Conservation (phyloP, 768 basidiomycete species). For the Mycena kentingensis region DNA sequence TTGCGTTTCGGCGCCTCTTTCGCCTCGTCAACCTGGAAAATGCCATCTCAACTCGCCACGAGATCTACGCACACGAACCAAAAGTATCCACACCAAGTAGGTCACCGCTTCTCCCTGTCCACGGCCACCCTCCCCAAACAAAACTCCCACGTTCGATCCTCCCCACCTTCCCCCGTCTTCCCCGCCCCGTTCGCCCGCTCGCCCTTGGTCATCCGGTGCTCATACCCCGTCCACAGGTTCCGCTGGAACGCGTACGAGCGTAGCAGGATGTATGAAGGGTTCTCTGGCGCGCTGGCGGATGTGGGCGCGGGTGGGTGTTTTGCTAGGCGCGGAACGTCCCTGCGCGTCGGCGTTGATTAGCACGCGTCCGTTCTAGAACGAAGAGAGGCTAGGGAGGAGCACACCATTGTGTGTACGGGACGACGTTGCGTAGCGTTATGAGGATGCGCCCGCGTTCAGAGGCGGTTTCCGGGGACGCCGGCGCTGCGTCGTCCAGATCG, state of each 20-base stretch:
- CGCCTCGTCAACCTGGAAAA: too few species aligned
- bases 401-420: conserved; percentile 88
- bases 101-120: background rate
- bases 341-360: conserved; percentile 28
- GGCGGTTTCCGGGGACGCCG: conserved; percentile 19
- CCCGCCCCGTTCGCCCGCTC: conserved; percentile 66
- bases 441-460: conserved; percentile 68
- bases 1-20: too few species aligned
- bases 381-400: conserved; percentile 25
- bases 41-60: too few species aligned
- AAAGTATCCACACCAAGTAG: too few species aligned
- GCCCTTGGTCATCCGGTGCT: conserved; percentile 94
- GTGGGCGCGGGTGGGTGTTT: conserved; percentile 67
- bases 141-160: conserved; percentile 91
- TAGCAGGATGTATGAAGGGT: conserved; percentile 68
- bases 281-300: conserved; percentile 46
- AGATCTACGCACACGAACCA: too few species aligned
- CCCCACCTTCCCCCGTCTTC: conserved; percentile 71
- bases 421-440: conserved; percentile 82
- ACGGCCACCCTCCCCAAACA: conserved; percentile 38
- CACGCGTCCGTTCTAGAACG: background rate
- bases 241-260: conserved; percentile 82
- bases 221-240: conserved; percentile 77
- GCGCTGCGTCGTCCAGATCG: too few species aligned
- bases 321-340: conserved; percentile 78